These are phyloP conservation scores for Wickerhamomyces silvicola DNA, from an alignment of 805 yeast species.

Conservation along the genomic window DNA sequence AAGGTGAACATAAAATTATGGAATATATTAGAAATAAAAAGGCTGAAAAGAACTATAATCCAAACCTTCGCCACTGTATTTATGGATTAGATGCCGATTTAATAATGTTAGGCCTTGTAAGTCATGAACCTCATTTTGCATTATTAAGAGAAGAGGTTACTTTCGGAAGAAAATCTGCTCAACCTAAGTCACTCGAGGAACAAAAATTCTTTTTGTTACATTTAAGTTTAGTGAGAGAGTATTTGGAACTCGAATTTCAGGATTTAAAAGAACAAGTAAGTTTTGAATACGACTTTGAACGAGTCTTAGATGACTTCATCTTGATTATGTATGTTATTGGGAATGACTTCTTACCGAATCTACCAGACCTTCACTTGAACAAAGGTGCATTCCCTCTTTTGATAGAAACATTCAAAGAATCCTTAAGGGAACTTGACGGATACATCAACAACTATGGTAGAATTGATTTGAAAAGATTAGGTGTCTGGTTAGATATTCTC, in stretches of 20 bases:
- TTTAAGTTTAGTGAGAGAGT: conserved; percentile 83
- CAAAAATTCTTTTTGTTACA: conserved; percentile 83
- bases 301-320: conserved; percentile 87
- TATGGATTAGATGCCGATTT: conserved; percentile 96
- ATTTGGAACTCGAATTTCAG: conserved; percentile 76
- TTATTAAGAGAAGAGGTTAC: conserved; percentile 91
- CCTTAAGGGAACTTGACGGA: conserved; percentile 68
- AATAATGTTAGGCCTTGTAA: conserved; percentile 84
- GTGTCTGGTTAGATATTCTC: conserved; percentile 67
- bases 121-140: conserved; percentile 95
- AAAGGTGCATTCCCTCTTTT: conserved; percentile 96
- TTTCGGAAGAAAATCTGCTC: conserved; percentile 53
- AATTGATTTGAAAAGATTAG: conserved; percentile 68
- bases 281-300: conserved; percentile 77
- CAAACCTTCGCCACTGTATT: conserved; percentile 85
- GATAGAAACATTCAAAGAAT: conserved; percentile 79
- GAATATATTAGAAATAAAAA: conserved; percentile 76
- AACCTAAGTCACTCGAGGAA: conserved; percentile 50
- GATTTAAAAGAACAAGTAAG: conserved; percentile 57
- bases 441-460: conserved; percentile 79
- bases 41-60: conserved; percentile 65
- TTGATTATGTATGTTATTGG: conserved; percentile 92
- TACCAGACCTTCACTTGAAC: conserved; percentile 88
- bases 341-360: conserved; percentile 93
- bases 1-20: conserved; percentile 98